phyloP scores from a whole-genome alignment of 179 eudicot genomes.

The Beta corolliflora region DNA sequence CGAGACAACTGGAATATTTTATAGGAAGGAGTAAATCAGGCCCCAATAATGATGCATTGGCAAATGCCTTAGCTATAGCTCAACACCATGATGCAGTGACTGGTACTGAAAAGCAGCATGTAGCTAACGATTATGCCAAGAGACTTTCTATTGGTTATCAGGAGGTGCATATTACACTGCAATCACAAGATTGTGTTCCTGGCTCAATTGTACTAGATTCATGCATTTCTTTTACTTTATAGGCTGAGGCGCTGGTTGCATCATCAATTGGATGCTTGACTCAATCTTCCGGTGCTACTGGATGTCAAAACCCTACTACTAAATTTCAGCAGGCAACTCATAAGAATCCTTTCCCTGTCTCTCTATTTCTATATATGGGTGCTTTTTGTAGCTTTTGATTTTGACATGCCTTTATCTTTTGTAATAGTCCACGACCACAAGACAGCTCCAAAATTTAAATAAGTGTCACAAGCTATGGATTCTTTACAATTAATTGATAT shows the following conservation, averaged over 20 bases:
- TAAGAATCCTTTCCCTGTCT: background rate
- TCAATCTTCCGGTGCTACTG: slow-evolving; percentile 51
- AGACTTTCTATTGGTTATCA: slow-evolving; percentile 82
- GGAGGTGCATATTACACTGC: slow-evolving; percentile 49
- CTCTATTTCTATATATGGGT: background rate
- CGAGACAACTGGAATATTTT: slow-evolving; percentile 85
- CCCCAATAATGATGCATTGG: slow-evolving; percentile 65
- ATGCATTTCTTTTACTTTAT: slow-evolving; percentile 22
- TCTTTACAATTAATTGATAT: background rate
- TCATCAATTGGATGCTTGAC: slow-evolving; percentile 73
- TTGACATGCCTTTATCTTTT: slow-evolving; percentile 3
- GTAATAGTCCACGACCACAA: background rate
- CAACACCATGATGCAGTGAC: slow-evolving; percentile 98
- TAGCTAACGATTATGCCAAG: slow-evolving; percentile 91
- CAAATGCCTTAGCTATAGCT: slow-evolving; percentile 88
- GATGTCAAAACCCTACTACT: slow-evolving; percentile 48
- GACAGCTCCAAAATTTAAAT: background rate
- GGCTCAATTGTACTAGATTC: background rate
- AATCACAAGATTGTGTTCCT: background rate
- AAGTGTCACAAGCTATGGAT: background rate
- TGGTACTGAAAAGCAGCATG: slow-evolving; percentile 94
- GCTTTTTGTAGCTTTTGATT: background rate
- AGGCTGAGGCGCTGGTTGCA: slow-evolving; percentile 84
- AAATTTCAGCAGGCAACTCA: slow-evolving; percentile 75
- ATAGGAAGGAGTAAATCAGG: slow-evolving; percentile 68